Evolutionary conservation across 2,329 filamentous ascomycete species (phyloP), one percentile per base, ranked within the genome.

Genomic region (Venturia pyrina): DNA sequence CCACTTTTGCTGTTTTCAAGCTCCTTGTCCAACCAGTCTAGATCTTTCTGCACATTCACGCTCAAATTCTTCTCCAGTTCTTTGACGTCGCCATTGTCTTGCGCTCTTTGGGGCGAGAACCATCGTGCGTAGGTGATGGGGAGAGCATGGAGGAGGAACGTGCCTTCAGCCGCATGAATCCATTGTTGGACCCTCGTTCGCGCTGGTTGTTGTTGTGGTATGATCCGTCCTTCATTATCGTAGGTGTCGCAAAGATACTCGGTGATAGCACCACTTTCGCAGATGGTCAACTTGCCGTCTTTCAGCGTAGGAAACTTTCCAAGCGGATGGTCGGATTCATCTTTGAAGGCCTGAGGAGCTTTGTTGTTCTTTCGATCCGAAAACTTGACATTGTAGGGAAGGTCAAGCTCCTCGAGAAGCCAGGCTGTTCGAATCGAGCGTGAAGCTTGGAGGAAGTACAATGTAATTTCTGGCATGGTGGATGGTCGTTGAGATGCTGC

Each of bases 191-290:
- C 73, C 65, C 77, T 74, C 64, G 74, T 71, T 43, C 78, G 74
- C 5, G 73, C 67, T 6, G 71, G 67, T 3, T 72, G 69, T 63
- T 77, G 72, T 6, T 69, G 66, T 2, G 78, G 77, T 7, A 80
- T 70, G 5, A 82, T 69, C 21, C 71, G 72, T 44, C 73, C 68
- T 7, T 71, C 46, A 10, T 70, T 74, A 66, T 82, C 79, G 70
- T 81, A 82, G 1, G 70, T 78, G 61, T 80, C 79, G 71, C 75
- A 77, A 19, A 82, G 72, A 65, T 81, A 82, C 78, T 82, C 78
- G 44, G 74, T 76, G 62, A 82, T 81, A 19, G 77, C 79, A 3
- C 79, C 78, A 67, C 78, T 81, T 70, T 82, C 80, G 50, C 73
- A 73, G 7, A 80, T 66, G 0, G 71, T 71, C n/a, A 78, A 62